These are phyloP conservation scores for Leccinum variicolor DNA, from an alignment of 768 basidiomycete species.

Conservation along the genomic window DNA sequence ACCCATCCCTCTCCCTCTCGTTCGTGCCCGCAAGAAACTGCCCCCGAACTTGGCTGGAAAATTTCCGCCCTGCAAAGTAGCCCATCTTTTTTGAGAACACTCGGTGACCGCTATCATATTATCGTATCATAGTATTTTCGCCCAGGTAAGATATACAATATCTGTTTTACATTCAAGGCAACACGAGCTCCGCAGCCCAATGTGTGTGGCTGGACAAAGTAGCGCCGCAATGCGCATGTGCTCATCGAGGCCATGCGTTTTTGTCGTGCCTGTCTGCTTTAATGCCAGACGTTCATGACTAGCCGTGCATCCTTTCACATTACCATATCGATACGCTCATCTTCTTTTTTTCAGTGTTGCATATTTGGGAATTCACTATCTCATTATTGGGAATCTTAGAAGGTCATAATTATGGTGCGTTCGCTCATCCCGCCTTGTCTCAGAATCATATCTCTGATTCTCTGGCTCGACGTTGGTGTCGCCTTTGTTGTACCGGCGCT, in stretches of 20 bases:
- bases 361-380: neutral
- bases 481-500: neutral
- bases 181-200: neutral
- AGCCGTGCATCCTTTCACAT: neutral
- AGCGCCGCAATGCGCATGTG: neutral
- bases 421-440: neutral
- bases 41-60: neutral
- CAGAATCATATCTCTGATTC: neutral
- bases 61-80: neutral
- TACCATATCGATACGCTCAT: neutral
- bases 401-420: conserved; percentile 4
- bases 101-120: neutral
- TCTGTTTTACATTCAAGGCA: neutral
- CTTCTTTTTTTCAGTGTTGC: neutral
- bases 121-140: neutral
- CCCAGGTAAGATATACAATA: conserved; percentile 10
- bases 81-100: neutral
- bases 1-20: neutral
- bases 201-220: too few relatives aligned
- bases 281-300: neutral
- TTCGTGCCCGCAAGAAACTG: neutral
- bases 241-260: neutral
- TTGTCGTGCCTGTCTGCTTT: too few relatives aligned
- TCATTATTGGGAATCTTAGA: neutral
- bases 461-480: neutral